A percentile compares a stretch with the other conserved stretches of the same genome.
These are phyloP conservation scores for Pecoramyces ruminantium DNA, from an alignment of 192 early-diverging fungal species.

Conservation along the genomic window DNA sequence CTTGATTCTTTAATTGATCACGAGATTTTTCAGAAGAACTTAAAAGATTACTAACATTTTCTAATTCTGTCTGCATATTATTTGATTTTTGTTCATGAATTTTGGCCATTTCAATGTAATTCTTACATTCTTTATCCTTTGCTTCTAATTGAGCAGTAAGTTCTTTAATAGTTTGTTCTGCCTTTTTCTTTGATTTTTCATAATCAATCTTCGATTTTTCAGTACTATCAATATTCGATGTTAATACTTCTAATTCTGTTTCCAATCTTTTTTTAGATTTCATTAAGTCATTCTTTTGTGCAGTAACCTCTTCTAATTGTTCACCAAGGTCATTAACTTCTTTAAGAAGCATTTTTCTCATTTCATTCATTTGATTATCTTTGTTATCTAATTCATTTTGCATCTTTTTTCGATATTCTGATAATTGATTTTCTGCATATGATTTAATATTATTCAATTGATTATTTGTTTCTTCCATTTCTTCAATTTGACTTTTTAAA, in stretches of 20 bases:
- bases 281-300: conserved; percentile 27
- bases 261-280: conserved; percentile 42
- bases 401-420: conserved; percentile 44
- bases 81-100: conserved; percentile 56
- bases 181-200: conserved; percentile 41
- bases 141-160: conserved; percentile 32
- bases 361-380: conserved; percentile 55
- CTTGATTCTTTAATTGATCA: conserved; percentile 46
- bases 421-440: conserved; percentile 37
- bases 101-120: conserved; percentile 53
- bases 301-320: conserved; percentile 24
- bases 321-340: conserved; percentile 41
- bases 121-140: conserved; percentile 36
- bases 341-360: conserved; percentile 44
- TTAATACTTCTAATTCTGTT: conserved; percentile 39
- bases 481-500: conserved; percentile 42
- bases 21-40: conserved; percentile 34
- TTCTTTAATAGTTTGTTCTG: conserved; percentile 29
- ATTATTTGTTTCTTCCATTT: conserved; percentile 38
- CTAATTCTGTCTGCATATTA: conserved; percentile 39
- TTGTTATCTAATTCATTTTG: conserved; percentile 37
- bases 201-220: conserved; percentile 45
- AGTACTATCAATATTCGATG: conserved; percentile 29
- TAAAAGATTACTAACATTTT: conserved; percentile 36
- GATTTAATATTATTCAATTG: conserved; percentile 1